Base-by-base conservation (phyloP, 2,329 filamentous ascomycete species). In the Exophiala aquamarina region DNA sequence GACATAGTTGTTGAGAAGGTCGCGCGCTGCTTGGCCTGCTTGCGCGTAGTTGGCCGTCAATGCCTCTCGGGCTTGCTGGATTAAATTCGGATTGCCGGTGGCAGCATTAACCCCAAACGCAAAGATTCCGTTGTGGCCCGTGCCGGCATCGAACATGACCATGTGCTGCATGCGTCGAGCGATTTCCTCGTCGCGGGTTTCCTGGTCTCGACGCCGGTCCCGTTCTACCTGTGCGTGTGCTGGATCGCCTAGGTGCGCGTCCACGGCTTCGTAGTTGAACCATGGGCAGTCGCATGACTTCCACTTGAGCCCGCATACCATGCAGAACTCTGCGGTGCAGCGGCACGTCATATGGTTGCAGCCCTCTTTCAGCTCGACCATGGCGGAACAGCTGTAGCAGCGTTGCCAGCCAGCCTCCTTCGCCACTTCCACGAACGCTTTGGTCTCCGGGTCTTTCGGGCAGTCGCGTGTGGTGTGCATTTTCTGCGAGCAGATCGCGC, bases 311-410 rank as follows among this genome's bases (percentile, higher is more conserved):
- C 87, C 89, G 63, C 90, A 95, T 19, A 88, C 77, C 80, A 93
- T 90, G 69, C 90, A 95, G 61, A 94, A 94, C 59, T 94, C 80
- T 20, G 87, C 87, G 44, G 81, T 84, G 61, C 90, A 95, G 45
- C 83, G 86, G 64, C 89, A 95, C 20, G 82, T 89, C 81, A 94
- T 92, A 64, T 92, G 89, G 68, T 92, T 91, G 67, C 86, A 90
- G 35, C 89, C 89, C 65, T 92, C 87, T 58, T 85, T 85, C 40
- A 89, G 70, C 65, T 94, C 87, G 35, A 94, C 86, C 72, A 87
- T 81, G 23, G 79, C 77, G 57, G 79, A 83, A 70, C 90, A 95
- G 59, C 77, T 86, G 66, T 83, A 87, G 66, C 90, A 95, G 40
- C 82, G 76, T 65, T 89, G 84, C 85, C 86, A 91, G 26, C 86